Percentiles rank a stretch among this genome's conserved stretches.
Conservation (phyloP, 73 alveolate genomes). For the Paramecium tetraurelia region DNA sequence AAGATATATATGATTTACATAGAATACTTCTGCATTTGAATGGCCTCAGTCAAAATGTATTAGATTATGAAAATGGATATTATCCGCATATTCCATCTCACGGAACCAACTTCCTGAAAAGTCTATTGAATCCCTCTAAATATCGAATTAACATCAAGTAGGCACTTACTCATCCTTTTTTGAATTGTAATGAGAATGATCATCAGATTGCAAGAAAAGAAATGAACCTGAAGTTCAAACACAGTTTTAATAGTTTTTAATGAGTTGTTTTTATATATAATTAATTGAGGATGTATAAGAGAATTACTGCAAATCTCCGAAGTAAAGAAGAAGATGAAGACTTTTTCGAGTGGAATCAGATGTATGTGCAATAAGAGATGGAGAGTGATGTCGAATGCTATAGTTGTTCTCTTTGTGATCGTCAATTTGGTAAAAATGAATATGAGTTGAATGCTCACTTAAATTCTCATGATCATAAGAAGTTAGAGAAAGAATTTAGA, state of each 20-base stretch:
- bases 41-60: background rate
- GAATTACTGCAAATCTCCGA: background rate
- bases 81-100: background rate
- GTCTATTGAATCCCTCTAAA: background rate
- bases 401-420: conserved; percentile 23
- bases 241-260: background rate
- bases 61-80: background rate
- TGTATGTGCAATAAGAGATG: background rate
- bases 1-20: background rate
- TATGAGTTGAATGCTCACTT: conserved; percentile 1
- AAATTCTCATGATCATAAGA: background rate
- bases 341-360: background rate
- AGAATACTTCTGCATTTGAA: background rate
- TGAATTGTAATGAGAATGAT: background rate
- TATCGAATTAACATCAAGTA: background rate
- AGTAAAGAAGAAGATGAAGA: conserved; percentile 19
- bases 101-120: background rate
- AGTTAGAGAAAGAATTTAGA: background rate
- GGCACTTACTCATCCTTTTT: background rate
- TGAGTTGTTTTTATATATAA: background rate
- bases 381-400: background rate
- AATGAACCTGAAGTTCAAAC: background rate
- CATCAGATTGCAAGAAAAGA: background rate
- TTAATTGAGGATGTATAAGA: conserved; percentile 23
- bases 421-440: background rate